A percentile compares a stretch with the other conserved stretches of the same genome.
Evolutionary conservation across 306 rosid genomes (phyloP).

Genomic region (Luffa acutangula): DNA sequence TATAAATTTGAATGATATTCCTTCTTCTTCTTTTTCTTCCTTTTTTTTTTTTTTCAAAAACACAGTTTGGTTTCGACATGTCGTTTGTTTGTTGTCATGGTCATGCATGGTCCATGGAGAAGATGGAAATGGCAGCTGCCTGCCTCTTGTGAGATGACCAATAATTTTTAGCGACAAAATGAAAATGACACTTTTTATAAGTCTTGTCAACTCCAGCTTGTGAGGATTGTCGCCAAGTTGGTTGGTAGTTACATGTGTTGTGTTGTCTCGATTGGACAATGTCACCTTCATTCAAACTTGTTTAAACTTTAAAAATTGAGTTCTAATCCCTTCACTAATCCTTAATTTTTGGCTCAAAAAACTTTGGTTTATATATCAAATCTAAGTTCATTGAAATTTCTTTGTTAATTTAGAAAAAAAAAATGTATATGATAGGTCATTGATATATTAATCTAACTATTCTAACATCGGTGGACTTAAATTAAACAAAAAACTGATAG

Average conservation of each 20-base stretch:
- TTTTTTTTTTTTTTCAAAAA: background rate
- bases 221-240: constrained; percentile 6
- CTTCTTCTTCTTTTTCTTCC: too few relatives aligned
- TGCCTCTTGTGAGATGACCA: background rate
- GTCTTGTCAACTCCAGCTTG: constrained; percentile 9
- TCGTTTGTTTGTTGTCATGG: background rate
- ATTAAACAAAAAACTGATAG: too few relatives aligned
- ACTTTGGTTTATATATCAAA: background rate
- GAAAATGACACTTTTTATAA: background rate
- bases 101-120: background rate
- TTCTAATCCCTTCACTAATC: background rate
- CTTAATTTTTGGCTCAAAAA: background rate
- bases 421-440: too few relatives aligned
- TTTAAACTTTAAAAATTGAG: too few relatives aligned
- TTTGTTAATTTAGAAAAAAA: background rate
- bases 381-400: background rate
- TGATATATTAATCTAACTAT: too few relatives aligned
- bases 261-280: background rate
- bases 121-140: background rate
- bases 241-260: background rate
- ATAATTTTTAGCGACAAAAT: constrained; percentile 5
- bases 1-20: background rate
- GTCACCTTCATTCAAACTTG: background rate
- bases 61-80: background rate
- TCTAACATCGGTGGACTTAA: too few relatives aligned